Evolutionary conservation across 2,329 filamentous ascomycete genomes (phyloP), one percentile per base, ranked within the genome.

Genomic region (Xylariaceae sp.): DNA sequence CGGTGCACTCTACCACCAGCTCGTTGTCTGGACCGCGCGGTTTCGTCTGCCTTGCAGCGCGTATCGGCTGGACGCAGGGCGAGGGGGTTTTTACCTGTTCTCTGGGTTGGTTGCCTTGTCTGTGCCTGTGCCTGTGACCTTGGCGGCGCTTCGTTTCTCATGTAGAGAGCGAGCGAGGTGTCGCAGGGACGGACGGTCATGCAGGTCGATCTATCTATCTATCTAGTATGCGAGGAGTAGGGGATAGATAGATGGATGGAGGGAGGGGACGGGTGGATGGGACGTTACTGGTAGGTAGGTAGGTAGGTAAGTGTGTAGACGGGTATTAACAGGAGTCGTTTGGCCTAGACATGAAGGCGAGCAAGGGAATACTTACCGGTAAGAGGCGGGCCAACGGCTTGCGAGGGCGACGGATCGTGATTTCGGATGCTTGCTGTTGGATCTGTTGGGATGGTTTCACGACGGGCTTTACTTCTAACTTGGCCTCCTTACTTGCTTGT

Each of bases 361-460:
- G 2, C 37, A 41, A 10, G 37, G 37, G 37, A 51, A 58, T n/a
- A 15, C 18, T 30, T 4, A 18, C 30, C 2, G 18, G 41, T 34
- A 30, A 30, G 50, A 39, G 34, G 45, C 49, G 30, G 17, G 51
- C 18, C 37, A 41, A n/a, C 13, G 39, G 7, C 5, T 9, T 48
- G 34, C 13, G 8, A 39, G 17, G 51, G 23, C 45, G 51, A 60
- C 49, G 51, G 55, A 64, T 64, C 62, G 62, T 54, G 60, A 56
- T 60, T 51, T 58, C 60, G 62, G 62, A 56, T 53, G 23, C 55
- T 58, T 62, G 57, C 62, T 57, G 57, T 23, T 35, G n/a, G 55
- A 48, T 3, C 34, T 56, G 51, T 39, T 58, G 37, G 41, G 37
- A 10, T 54, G 39, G 50, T 35, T 23, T 39, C 48, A 48, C 49